Percentiles rank a stretch among this genome's conserved stretches.
phyloP scores from a whole-genome alignment of 345 rosid genomes.

The Pistacia vera region DNA sequence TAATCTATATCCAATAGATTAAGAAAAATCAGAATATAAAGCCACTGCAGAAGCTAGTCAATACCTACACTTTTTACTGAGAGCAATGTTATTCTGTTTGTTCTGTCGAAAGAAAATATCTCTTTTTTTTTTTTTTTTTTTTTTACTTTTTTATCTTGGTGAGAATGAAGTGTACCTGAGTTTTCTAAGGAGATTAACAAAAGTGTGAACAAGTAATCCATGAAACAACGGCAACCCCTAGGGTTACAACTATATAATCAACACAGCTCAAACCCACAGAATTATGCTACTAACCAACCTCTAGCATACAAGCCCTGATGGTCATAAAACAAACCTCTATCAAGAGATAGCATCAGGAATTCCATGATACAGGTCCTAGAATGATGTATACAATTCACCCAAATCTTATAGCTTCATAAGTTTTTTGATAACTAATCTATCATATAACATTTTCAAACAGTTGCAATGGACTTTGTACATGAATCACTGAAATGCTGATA shows the following conservation, averaged over 20 bases:
- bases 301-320: neutral
- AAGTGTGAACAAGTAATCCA: too few species aligned
- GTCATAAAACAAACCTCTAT: neutral
- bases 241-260: too few species aligned
- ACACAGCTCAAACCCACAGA: neutral
- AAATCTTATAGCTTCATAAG: neutral
- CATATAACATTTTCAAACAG: neutral
- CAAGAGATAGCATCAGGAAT: neutral
- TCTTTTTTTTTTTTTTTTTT: neutral
- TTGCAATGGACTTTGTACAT: neutral
- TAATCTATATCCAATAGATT: too few species aligned
- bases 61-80: too few species aligned
- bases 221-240: too few species aligned
- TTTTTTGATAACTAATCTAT: neutral
- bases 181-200: too few species aligned
- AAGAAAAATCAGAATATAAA: too few species aligned
- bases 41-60: too few species aligned
- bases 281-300: neutral
- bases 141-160: too few species aligned
- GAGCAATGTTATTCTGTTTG: neutral
- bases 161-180: too few species aligned
- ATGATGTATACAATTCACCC: neutral
- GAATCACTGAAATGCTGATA: neutral
- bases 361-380: neutral
- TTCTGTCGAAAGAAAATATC: neutral